A percentile compares a stretch with the other conserved stretches of the same genome.
phyloP scores from a whole-genome alignment of 768 basidiomycete species.

The Lactarius quietus region DNA sequence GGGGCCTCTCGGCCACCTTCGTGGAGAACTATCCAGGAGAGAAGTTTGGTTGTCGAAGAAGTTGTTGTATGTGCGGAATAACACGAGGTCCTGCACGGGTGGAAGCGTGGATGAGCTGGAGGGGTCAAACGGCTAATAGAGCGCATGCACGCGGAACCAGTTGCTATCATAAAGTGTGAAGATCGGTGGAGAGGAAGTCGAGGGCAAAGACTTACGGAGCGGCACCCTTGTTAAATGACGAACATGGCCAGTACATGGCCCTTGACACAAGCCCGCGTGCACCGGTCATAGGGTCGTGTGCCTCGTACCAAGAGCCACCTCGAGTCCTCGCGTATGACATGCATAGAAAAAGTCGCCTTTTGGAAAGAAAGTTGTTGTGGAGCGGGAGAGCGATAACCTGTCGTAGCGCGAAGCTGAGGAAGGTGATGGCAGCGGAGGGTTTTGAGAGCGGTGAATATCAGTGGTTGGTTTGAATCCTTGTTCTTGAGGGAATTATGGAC shows the following conservation, averaged over 20 bases:
- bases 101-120: conserved; percentile 55
- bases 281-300: conserved; percentile 88
- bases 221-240: conserved; percentile 77
- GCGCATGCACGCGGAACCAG: conserved; percentile 93
- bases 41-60: conserved; percentile 97
- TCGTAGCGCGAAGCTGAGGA: conserved; percentile 86
- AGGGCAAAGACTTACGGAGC: conserved; percentile 47
- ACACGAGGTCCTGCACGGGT: conserved; percentile 70
- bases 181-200: conserved; percentile 17
- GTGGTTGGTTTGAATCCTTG: conserved; percentile 63
- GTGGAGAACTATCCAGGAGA: conserved; percentile 81
- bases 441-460: conserved; percentile 70
- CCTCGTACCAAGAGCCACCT: conserved; percentile 78
- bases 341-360: conserved; percentile 98
- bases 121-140: conserved; percentile 78
- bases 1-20: conserved; percentile 88
- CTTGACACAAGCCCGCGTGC: conserved; percentile 90
- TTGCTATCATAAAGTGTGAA: conserved; percentile 4
- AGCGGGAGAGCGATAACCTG: conserved; percentile 57
- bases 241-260: too few relatives aligned
- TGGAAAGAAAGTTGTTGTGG: conserved; percentile 87
- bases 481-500: conserved; percentile 80
- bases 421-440: conserved; percentile 67
- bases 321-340: conserved; percentile 75
- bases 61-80: conserved; percentile 96